Base-by-base conservation (phyloP, 257 asterid genomes). In the Striga asiatica region DNA sequence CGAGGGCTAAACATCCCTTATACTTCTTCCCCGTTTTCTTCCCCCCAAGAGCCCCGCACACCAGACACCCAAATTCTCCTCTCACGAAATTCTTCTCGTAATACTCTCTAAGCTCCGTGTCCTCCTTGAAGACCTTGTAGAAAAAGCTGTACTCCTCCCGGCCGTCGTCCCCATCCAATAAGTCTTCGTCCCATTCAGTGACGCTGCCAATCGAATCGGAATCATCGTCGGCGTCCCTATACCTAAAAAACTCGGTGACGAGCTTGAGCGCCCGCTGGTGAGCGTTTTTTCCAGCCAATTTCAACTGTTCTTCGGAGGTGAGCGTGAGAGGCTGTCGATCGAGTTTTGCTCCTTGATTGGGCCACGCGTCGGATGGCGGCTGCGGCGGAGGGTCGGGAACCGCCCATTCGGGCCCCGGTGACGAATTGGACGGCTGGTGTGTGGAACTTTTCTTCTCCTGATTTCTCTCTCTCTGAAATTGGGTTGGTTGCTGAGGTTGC, bases 41-140 rank as follows among this genome's bases (percentile, higher is more conserved):
- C 12, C 72, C 72, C 39, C 81, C 82, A 50, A 74, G 13, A 13
- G 81, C 83, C 19, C 81, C 76, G 63, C 95, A 89, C 13, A 89
- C 92, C 68, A 89, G 68, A 51, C 97, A 89, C 34, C 46, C 60
- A 48, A 89, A 83, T 58, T 68, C 79, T 2, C 95, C 97, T 48
- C 60, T 54, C 0, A 49, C 76, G 3, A 50, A 67, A 67, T 73
- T 76, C 64, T 77, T 80, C 71, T 47, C 62, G 18, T 89, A 82
- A 34, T 62, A 72, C 47, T 54, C 82, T 67, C 66, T 83, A 75
- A 89, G 68, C 17, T 18, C 65, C 6, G 46, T 25, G 47, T 85
- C 80, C 60, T 77, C 84, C 61, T 21, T 58, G 13, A 83, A 75
- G 69, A 82, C 58, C 45, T 76, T 68, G 3, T n/a, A n/a, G 43